A percentile compares a stretch with the other conserved stretches of the same genome.
Evolutionary conservation across 495 filamentous ascomycete species (phyloP).

Genomic region (Friedmanniomyces simplex): DNA sequence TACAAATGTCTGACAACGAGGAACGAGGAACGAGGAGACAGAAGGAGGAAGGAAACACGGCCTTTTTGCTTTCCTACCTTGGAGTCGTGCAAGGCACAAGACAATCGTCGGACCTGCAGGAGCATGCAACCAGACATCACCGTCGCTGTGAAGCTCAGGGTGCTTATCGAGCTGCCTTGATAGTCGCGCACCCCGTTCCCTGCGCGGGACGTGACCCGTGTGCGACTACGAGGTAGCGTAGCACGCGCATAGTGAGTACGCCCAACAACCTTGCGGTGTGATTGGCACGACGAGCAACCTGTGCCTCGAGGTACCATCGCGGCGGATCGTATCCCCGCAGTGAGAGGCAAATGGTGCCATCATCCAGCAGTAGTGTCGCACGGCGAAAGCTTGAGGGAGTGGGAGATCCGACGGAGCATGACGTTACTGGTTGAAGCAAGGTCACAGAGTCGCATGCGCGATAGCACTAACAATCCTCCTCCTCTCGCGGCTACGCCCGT

Average conservation of each 20-base stretch:
- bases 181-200: not conserved
- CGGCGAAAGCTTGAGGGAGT: not conserved
- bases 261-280: not conserved
- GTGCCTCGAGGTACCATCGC: not conserved
- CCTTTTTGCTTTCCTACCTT: not conserved
- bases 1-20: not conserved
- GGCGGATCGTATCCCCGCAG: not conserved
- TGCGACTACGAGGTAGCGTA: not conserved
- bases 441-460: not conserved
- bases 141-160: not conserved
- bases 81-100: not conserved
- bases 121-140: not conserved
- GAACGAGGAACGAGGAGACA: not conserved
- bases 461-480: not conserved
- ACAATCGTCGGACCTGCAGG: not conserved
- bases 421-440: not conserved
- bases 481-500: not conserved
- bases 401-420: not conserved
- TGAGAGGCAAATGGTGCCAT: not conserved
- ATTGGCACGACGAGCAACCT: not conserved
- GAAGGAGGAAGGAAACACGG: not conserved
- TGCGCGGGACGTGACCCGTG: not conserved
- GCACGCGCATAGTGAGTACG: not conserved
- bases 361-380: not conserved
- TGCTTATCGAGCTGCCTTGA: not conserved